Evolutionary conservation across 1,139 yeast genomes (phyloP).

Genomic region (Yarrowia galli): DNA sequence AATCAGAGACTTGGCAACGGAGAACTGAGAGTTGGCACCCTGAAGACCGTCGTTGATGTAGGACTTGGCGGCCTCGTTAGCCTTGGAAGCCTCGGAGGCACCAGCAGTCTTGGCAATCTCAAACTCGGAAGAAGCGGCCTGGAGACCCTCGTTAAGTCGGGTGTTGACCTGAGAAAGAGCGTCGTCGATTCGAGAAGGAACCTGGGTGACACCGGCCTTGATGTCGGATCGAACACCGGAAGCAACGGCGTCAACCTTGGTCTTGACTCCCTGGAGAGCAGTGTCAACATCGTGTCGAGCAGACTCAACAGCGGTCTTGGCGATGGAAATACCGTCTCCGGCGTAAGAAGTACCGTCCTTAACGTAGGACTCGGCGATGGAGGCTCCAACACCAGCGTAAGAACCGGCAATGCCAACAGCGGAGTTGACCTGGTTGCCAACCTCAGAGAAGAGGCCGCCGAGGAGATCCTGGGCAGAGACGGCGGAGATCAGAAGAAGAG

Average conservation of each 20-base stretch:
- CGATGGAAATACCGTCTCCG: constrained; percentile 36
- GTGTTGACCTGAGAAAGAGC: constrained; percentile 37
- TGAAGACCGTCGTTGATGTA: constrained; percentile 33
- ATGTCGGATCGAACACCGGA: constrained; percentile 32
- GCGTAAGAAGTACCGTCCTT: constrained; percentile 38
- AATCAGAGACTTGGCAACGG: constrained; percentile 29
- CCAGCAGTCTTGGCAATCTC: constrained; percentile 37
- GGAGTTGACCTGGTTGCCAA: constrained; percentile 31
- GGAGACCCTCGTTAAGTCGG: constrained; percentile 27
- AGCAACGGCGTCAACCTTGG: constrained; percentile 25
- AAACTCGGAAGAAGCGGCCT: constrained; percentile 24
- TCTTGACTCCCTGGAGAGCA: constrained; percentile 13
- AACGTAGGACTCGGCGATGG: constrained; percentile 38
- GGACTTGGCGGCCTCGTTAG: constrained; percentile 31
- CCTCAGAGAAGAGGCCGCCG: constrained; percentile 34
- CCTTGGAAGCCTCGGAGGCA: constrained; percentile 21
- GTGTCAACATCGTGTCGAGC: constrained; percentile 35
- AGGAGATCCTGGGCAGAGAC: constrained; percentile 31
- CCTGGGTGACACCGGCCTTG: constrained; percentile 36
- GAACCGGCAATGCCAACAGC: constrained; percentile 30
- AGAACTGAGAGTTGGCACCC: constrained; percentile 30
- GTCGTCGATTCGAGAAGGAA: constrained; percentile 35
- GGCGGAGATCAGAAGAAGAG: constrained; percentile 26
- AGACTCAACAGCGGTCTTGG: constrained; percentile 38
- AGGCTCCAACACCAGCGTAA: constrained; percentile 37